Conservation (phyloP, 176 grass and related monocot species). For the Hordeum vulgare region MorexV3_pseudomolecules_assembly NC_058518.1:460230837-460231336, state of each 20-base stretch:
- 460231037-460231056: conserved; percentile 78
- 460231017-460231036: conserved; percentile 82
- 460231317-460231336: conserved; percentile 55
- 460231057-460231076: conserved; percentile 90
- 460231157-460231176: not conserved
- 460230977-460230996: conserved; percentile 83
- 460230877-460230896: conserved; percentile 39
- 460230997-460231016: conserved; percentile 84
- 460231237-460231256: conserved; percentile 73
- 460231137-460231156: not conserved
- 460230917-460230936: conserved; percentile 27
- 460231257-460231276: conserved; percentile 75
- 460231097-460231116: not conserved
- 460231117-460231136: not conserved
- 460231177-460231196: not conserved
- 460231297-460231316: conserved; percentile 69
- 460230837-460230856: conserved; percentile 10
- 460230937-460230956: conserved; percentile 45
- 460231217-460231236: conserved; percentile 80
- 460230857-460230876: conserved; percentile 50
- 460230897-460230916: conserved; percentile 28
- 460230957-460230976: conserved; percentile 75
- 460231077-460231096: conserved; percentile 88
- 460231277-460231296: conserved; percentile 74
- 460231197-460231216: conserved; percentile 81